Evolutionary conservation across 371 early-diverging fungal species (phyloP), one percentile per base, ranked within the genome.

Genomic region (Syncephalastrum racemosum): DNA sequence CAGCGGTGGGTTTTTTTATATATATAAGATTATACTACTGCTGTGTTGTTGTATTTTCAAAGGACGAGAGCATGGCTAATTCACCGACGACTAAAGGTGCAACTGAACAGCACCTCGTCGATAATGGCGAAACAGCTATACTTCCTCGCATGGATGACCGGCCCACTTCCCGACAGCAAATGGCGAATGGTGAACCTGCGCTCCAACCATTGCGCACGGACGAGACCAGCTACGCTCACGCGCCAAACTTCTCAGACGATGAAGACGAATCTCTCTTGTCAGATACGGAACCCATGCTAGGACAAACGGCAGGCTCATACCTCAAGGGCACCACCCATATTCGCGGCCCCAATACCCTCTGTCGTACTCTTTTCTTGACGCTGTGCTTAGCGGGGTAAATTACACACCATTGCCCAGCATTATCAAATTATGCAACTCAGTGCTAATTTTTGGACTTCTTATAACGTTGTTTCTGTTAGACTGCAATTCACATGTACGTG

Each of bases 401-500:
- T 39, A 27, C 56, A 63, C 10, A 36, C 20, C 10, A 39, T 20
- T 7, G 12, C 36, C 36, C 12, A 31, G 36, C 36, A 31, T 31
- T 31, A 31, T 31, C 36, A 10, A 40, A 39, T 53, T 45, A 54
- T 41, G 46, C 46, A 54, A 36, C 52, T 48, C 46, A 56, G 56
- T 50, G 50, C 40, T 47, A 5, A 42, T 40, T 8, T 27, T 52
- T n/a, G 39, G 8, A 31, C n/a, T 16, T 4, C 6, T 42, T 50
- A 14, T 53, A n/a, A 14, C 15, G 23, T 8, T 2, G 44, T 54
- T 36, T 25, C 14, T 7, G 2, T 31, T 48, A 78, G 77, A 43
- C 64, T 79, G 41, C 71, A 77, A 49, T 75, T 70, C 24, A 75
- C 76, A 52, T 75, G 77, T 77, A 73, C 67, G 74, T 42, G 31